Base-by-base conservation (phyloP, 2,329 filamentous ascomycete genomes). In the Neodidymelliopsis sp. region DNA sequence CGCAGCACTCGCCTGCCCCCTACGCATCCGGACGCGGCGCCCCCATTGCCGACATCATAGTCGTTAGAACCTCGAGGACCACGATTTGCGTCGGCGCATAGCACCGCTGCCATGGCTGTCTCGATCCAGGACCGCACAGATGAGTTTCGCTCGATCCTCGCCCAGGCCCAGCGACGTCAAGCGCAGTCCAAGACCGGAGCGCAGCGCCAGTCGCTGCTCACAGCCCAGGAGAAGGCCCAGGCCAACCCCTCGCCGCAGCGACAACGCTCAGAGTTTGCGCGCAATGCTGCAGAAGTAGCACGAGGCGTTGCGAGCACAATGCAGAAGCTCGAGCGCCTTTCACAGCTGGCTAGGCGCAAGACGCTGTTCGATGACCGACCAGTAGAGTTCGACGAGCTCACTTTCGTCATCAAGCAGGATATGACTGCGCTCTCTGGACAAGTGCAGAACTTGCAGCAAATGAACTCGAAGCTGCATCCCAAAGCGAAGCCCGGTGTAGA, bases 361-460 rank as follows among this genome's bases (percentile, higher is more conserved):
- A 96, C 94, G 8, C 85, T 99, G 31, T 99, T 99, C 72, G 94
- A 99, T 74, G 94, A 99, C 77, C 85, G 90, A 70, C 91, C 94
- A 0, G 90, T 97, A 45, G 94, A 99, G 75, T 97, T 97, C 73
- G 94, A 94, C 73, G 91, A 97, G 74, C 84, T 97, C 72, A 97
- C 92, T 6, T 97, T 92, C 68, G 89, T 97, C 69, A 97, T 97
- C 80, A 97, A 97, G 77, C 93, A 97, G 79, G 93, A 97, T 67
- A 84, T 97, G 41, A 90, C 91, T 1, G 85, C 82, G 4, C 74
- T 90, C 49, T 97, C 97, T 74, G 86, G 91, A 60, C 89, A 96
- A 69, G 97, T 97, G 63, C 88, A 89, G 34, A 80, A 81, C 8
- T 79, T 99, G n/a, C 90, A 96, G 69, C 77, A 82, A 6, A 81